Evolutionary conservation across 2,329 filamentous ascomycete genomes (phyloP), one percentile per base, ranked within the genome.

Genomic region (Penicillium sp.): DNA sequence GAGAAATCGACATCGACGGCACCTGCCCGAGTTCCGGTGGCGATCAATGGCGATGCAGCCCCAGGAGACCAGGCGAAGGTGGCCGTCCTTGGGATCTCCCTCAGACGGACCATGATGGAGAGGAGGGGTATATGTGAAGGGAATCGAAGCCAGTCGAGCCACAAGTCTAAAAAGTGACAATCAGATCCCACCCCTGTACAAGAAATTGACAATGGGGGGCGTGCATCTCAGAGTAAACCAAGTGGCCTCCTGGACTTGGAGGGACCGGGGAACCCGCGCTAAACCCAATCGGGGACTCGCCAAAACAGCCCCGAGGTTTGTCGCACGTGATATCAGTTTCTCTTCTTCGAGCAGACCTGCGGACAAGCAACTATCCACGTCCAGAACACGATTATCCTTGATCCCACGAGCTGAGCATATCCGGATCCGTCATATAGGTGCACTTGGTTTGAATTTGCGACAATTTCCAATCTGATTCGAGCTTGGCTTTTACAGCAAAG

Each of bases 1-100:
- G 94, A 97, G 76, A 99, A 99, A 74, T 97, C 92, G 64, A 90
- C 92, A 74, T 95, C 91, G 38, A 99, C 91, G 64, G 94, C 94
- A 58, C 94, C 94, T 55, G 94, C 92, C 63, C 92, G 87, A 42
- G 94, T 99, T 65, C 94, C 94, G 25, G 94, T 99, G 54, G 90
- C 92, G 59, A 99, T 80, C 63, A 95, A 80, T 64, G 92, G 91
- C 63, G 86, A 84, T 35, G 83, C 82, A 45, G 89, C 77, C 63
- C 86, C 89, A 24, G 92, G 88, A 63, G 90, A 96, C 92, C 94
- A 99, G 69, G 94, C 90, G 74, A 99, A 99, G 67, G 92, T 89
- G 74, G 92, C 94, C 67, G 94, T 99, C 76, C 94, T 86, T 72
- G 91, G 89, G 69, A 99, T 95, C 80, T 97, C 92, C 81, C 92